Evolutionary conservation across 2,329 filamentous ascomycete genomes (phyloP), one percentile per base, ranked within the genome.

Genomic region (Pseudogymnoascus sp.): DNA sequence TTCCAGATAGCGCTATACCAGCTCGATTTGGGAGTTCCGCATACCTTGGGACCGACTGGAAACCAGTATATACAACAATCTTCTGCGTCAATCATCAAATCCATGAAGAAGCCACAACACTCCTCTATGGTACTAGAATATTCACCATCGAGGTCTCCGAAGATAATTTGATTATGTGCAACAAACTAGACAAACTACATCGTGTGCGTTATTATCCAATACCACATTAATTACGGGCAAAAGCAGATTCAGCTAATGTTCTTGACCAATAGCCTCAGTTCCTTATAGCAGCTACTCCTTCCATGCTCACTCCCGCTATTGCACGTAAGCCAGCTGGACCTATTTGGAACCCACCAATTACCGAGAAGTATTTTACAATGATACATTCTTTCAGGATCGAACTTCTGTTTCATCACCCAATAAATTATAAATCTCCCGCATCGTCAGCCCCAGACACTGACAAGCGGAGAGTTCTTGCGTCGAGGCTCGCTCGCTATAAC

Each of bases 141-240:
- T 66, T 65, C 47, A 35, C 35, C 20, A 64, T 66, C 20, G 61
- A 66, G 20, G 28, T 66, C 28, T 38, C 36, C 8, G 50, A 50
- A 37, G 22, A 63, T 37, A n/a, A 30, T 7, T 35, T 65, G 28
- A 62, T 33, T n/a, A 66, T 66, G 63, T 65, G 62, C 57, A 63
- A 62, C 41, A 58, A 33, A 33, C 33, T 33, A 18, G 36, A 28
- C 43, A 57, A 28, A 35, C 4, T 15, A 41, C 38, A 20, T 15
- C 20, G 38, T 41, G 38, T 41, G 12, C 38, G 38, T 41, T 41
- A 20, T 41, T 41, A 20, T 41, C 20, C 38, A 18, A 18, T 41
- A 41, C 38, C 38, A 41, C 38, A 20, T 41, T 18, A 18, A 38
- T 38, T 38, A 38, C 37, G n/a, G 37, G 37, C 37, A 41, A 20